Evolutionary conservation across 176 grass and related monocot genomes (phyloP).

Genomic region (Ensete glaucum): DNA sequence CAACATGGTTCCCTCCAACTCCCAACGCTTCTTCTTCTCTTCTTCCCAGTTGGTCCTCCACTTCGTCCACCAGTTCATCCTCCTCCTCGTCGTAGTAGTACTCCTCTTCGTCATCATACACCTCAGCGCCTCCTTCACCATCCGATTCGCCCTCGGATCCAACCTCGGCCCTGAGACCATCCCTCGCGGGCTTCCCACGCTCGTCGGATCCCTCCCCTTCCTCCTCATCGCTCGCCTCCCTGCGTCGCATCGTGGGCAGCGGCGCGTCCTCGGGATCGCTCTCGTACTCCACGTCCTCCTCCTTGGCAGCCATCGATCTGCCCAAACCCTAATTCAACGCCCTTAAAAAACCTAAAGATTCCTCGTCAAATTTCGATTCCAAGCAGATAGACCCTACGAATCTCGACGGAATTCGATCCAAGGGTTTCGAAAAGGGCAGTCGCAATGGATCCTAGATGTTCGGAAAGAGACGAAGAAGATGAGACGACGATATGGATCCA

Average conservation of each 20-base stretch:
- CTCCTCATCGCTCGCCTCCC: slow-evolving; percentile 29
- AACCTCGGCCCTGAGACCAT: not conserved
- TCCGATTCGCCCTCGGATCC: slow-evolving; percentile 19
- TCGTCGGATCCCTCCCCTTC: slow-evolving; percentile 7
- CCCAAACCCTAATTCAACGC: slow-evolving; percentile 14
- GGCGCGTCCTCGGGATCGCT: slow-evolving; percentile 23
- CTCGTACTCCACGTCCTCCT: slow-evolving; percentile 23
- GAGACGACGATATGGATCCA: not conserved
- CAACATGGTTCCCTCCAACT: slow-evolving; percentile 16
- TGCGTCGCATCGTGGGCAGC: slow-evolving; percentile 19
- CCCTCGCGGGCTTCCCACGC: not conserved
- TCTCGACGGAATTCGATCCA: no score
- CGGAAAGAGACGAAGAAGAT: no score
- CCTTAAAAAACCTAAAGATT: no score
- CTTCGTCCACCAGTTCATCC: slow-evolving; percentile 8
- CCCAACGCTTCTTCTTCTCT: not conserved
- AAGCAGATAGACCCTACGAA: no score
- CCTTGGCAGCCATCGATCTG: not conserved
- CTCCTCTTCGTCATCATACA: slow-evolving; percentile 35
- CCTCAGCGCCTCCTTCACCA: slow-evolving; percentile 13
- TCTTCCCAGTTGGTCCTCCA: no score
- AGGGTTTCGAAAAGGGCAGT: no score
- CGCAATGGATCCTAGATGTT: no score
- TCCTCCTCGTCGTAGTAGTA: slow-evolving; percentile 31
- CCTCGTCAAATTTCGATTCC: no score